Base-by-base conservation (phyloP, 495 filamentous ascomycete genomes). In the Penicillium odoratum region DNA sequence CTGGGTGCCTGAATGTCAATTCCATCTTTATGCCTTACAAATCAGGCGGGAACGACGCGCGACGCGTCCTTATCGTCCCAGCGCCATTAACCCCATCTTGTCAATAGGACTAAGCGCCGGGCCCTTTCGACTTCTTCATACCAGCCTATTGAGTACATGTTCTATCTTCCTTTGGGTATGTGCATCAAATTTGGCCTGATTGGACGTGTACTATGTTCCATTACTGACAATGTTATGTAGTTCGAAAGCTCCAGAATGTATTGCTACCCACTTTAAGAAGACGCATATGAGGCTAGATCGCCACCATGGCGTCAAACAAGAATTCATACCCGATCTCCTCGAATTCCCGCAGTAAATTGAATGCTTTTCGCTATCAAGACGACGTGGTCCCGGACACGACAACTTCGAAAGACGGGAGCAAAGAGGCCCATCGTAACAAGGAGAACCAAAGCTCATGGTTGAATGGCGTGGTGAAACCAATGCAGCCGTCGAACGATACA, bases 261-360 rank as follows among this genome's bases (percentile, higher is more conserved):
- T 61, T n/a, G 30, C 62, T 62, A 64, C 46, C 61, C 56, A 44
- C 50, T 66, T 57, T 66, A 59, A 48, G 29, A 61, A 51, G 44
- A 54, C 45, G 56, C 50, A 34, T 46, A 59, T 47, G 51, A 36
- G 29, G 34, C 53, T 44, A 13, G 48, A 68, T 57, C 53, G 49
- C 64, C 33, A 52, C 49, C 48, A 67, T 71, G 69, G 63, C 74
- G 38, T 65, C 56, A 51, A 69, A 64, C 46, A 44, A 59, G 30
- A 63, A 59, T 21, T 50, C 67, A 42, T 61, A 64, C 34, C 69
- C 73, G 26, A 72, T 83, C 4, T 85, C 83, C 8, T 76, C 78
- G 0, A 73, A 81, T 57, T 81, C 83, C 5, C 82, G 75, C 61
- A 76, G 79, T 15, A 87, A 86, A 64, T 69, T 88, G 50, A 82